Evolutionary conservation across 805 yeast species (phyloP).

Genomic region (Brettanomyces bruxellensis): DNA sequence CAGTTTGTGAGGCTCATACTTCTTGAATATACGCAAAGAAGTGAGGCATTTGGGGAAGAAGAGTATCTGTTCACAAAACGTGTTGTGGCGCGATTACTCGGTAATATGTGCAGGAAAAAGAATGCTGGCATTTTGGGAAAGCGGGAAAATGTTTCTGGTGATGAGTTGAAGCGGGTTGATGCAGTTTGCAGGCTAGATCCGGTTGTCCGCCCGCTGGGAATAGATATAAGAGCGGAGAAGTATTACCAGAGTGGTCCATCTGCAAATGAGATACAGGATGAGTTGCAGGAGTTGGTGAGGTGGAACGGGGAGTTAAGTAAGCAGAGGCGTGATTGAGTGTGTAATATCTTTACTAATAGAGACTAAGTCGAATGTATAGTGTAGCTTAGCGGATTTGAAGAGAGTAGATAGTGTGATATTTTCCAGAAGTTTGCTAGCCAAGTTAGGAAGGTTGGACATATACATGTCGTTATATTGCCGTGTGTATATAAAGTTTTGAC

Average conservation of each 20-base stretch:
- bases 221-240: not conserved
- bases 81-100: not conserved
- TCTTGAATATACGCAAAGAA: conserved; percentile 2
- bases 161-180: not conserved
- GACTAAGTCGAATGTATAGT: too few species aligned
- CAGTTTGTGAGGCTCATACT: conserved; percentile 1
- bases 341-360: too few species aligned
- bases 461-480: too few species aligned
- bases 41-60: not conserved
- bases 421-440: too few species aligned
- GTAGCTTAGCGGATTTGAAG: too few species aligned
- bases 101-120: not conserved
- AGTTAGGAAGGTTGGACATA: too few species aligned
- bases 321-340: too few species aligned
- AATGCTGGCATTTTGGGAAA: not conserved
- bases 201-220: too few species aligned
- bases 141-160: not conserved
- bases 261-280: not conserved
- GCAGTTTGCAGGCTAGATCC: not conserved
- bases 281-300: not conserved
- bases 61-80: conserved; percentile 1
- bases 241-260: not conserved
- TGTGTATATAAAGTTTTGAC: too few species aligned
- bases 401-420: too few species aligned
- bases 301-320: not conserved